These are phyloP conservation scores for Colletotrichum kahawae DNA, from an alignment of 2,329 filamentous ascomycete species.

Conservation along the genomic window DNA sequence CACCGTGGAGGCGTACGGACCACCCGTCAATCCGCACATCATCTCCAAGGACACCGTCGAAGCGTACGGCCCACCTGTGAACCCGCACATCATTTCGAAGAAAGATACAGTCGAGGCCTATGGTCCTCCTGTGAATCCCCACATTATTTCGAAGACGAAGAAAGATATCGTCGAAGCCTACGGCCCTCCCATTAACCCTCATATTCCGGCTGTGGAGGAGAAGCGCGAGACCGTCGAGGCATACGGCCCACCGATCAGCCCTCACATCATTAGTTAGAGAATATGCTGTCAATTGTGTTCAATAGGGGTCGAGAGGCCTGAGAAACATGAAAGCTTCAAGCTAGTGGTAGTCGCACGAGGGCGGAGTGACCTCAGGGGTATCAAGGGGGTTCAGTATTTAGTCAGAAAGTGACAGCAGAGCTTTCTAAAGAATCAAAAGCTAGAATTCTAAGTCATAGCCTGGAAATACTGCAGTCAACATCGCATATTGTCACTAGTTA, in stretches of 20 bases:
- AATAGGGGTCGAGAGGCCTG: neutral
- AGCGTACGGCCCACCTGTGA: slow-evolving; percentile 5
- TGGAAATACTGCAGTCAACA: neutral
- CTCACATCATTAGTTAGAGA: neutral
- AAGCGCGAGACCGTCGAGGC: neutral
- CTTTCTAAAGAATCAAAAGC: neutral
- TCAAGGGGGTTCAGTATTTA: neutral
- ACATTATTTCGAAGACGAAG: neutral
- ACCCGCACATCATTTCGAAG: slow-evolving; percentile 5
- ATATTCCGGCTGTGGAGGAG: neutral
- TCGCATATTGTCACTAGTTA: neutral
- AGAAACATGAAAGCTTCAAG: neutral
- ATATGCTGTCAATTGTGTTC: neutral
- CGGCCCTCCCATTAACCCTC: neutral
- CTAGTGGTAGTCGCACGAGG: neutral
- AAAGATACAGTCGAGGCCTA: slow-evolving; percentile 1
- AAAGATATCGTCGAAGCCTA: neutral
- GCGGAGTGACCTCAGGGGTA: neutral
- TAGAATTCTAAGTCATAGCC: neutral
- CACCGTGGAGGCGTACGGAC: slow-evolving; percentile 3
- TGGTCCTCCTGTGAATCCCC: neutral
- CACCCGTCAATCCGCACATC: slow-evolving; percentile 9
- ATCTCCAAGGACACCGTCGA: slow-evolving; percentile 1
- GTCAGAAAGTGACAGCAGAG: neutral
- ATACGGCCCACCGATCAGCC: slow-evolving; percentile 6